Conservation (phyloP, 2,329 filamentous ascomycete species). For the Teratosphaeria zuluensis region DNA sequence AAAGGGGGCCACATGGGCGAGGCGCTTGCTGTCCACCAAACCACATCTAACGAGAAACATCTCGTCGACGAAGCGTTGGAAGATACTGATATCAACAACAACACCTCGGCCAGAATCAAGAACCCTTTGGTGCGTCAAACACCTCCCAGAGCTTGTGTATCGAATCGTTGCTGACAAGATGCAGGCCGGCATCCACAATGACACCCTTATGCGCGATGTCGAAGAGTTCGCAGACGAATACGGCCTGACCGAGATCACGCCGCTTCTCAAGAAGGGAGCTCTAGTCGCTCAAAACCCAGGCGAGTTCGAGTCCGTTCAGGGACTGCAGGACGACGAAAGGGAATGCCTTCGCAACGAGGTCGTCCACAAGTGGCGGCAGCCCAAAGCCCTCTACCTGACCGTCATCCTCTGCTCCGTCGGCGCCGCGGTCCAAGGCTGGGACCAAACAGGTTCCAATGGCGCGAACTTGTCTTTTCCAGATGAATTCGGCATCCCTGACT, state of each 20-base stretch:
- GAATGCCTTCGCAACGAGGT: conserved; percentile 37
- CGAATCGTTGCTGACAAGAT: background rate
- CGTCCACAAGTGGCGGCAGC: conserved; percentile 31
- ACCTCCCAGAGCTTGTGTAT: background rate
- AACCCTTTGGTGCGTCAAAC: background rate
- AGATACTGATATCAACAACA: background rate
- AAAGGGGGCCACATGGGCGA: background rate
- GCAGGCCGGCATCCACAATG: background rate
- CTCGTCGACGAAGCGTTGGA: conserved; percentile 1
- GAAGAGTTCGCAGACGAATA: conserved; percentile 3
- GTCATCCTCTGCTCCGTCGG: conserved; percentile 25
- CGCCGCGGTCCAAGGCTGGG: conserved; percentile 28
- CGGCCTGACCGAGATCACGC: conserved; percentile 5
- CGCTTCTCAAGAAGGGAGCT: conserved; percentile 38
- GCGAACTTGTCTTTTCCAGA: conserved; percentile 26
- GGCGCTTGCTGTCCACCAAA: background rate
- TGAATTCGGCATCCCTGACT: conserved; percentile 17
- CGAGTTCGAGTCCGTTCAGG: conserved; percentile 35
- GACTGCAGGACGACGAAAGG: conserved; percentile 33
- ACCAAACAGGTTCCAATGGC: conserved; percentile 24
- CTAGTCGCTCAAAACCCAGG: conserved; percentile 41
- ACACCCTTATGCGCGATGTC: conserved; percentile 1
- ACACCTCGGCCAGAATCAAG: background rate
- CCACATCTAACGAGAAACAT: background rate
- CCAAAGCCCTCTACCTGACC: conserved; percentile 23